Base-by-base conservation (phyloP, 768 basidiomycete genomes). In the Lactifluus piperatus region DNA sequence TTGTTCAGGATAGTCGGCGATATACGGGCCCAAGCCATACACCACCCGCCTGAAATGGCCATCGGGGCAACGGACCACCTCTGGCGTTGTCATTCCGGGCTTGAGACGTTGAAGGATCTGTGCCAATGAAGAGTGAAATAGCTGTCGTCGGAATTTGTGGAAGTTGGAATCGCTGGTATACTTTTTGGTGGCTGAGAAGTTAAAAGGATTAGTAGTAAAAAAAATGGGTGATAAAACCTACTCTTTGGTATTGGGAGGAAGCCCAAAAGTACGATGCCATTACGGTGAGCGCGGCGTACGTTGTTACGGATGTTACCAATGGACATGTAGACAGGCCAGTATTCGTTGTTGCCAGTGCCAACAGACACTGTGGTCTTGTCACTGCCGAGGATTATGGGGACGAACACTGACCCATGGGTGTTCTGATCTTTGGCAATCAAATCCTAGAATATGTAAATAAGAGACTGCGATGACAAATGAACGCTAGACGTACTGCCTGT, bases 401-500 rank as follows among this genome's bases (percentile, higher is more conserved):
- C 32, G 18, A 64, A 32, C 61, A 65, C 57, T 1, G 62, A 18
- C 0, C 64, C 46, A 39, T 66, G 60, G 0, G 54, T 59, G 3
- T 14, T 11, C 2, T 49, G 48, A 20, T 64, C 56, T 11, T 43
- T 11, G 1, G 62, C 49, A 1, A 67, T 4, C 34, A 34, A 34
- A 1, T 34, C 34, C 34, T 37, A n/a, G n/a, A n/a, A n/a, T n/a
- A n/a, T n/a, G n/a, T n/a, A n/a, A n/a, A n/a, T n/a, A n/a, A n/a
- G n/a, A n/a, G n/a, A n/a, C n/a, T n/a, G n/a, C n/a, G n/a, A n/a
- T n/a, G n/a, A n/a, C n/a, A n/a, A n/a, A n/a, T n/a, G n/a, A n/a
- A n/a, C n/a, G n/a, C n/a, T n/a, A n/a, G 34, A 66, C 65, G 5
- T 37, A 72, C 73, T 11, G 70, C 71, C 49, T 79, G 75, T 6